Evolutionary conservation across 805 yeast genomes (phyloP).

Genomic region (Naumovozyma baii): DNA sequence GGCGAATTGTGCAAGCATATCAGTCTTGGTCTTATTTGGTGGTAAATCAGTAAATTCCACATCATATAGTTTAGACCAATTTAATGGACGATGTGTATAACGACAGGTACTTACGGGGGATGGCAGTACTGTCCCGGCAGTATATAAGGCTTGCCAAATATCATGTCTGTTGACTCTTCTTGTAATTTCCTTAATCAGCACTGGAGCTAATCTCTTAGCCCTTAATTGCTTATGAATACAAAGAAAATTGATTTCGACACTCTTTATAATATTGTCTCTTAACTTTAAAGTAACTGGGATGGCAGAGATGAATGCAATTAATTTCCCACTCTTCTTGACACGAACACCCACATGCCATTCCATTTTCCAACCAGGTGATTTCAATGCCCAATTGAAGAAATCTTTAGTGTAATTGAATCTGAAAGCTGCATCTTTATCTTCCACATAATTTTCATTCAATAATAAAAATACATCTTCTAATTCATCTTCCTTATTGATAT

Average conservation of each 20-base stretch:
- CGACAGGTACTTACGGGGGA: constrained; percentile 85
- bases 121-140: constrained; percentile 87
- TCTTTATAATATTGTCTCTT: constrained; percentile 43
- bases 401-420: constrained; percentile 79
- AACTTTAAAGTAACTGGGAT: constrained; percentile 67
- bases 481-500: constrained; percentile 44
- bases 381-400: constrained; percentile 86
- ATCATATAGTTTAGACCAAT: constrained; percentile 82
- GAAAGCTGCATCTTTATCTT: constrained; percentile 85
- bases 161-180: constrained; percentile 76
- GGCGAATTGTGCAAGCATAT: constrained; percentile 61
- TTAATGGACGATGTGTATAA: constrained; percentile 86
- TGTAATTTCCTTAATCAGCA: constrained; percentile 86
- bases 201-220: constrained; percentile 89
- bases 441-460: constrained; percentile 85
- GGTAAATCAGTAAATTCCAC: constrained; percentile 87
- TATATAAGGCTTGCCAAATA: constrained; percentile 88
- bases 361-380: constrained; percentile 82
- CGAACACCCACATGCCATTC: constrained; percentile 95
- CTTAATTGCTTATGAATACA: constrained; percentile 91
- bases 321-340: constrained; percentile 61
- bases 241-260: constrained; percentile 86
- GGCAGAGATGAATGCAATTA: constrained; percentile 89
- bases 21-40: constrained; percentile 52
- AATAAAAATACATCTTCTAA: constrained; percentile 71